Evolutionary conservation across 179 eudicot genomes (phyloP).

Genomic region (Patellifolia procumbens): DNA sequence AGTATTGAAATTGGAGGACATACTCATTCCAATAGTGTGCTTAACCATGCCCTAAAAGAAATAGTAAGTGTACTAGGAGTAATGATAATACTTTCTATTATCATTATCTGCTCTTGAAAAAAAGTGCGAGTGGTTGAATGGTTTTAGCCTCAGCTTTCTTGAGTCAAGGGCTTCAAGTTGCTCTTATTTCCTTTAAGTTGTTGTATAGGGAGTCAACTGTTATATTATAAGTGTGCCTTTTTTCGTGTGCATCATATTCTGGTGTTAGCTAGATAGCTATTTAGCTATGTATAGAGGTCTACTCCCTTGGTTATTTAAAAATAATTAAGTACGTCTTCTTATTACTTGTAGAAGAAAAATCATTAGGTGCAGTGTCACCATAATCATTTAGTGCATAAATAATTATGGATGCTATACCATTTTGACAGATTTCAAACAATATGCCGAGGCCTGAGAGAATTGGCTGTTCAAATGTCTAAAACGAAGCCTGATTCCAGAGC

Average conservation of each 20-base stretch:
- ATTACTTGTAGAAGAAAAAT: too few relatives aligned
- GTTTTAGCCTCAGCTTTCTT: too few relatives aligned
- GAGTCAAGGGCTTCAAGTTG: too few relatives aligned
- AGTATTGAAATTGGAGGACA: too few relatives aligned
- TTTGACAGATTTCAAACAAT: conserved; percentile 66
- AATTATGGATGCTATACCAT: background rate
- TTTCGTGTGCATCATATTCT: background rate
- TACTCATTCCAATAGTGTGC: too few relatives aligned
- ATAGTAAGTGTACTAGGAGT: background rate
- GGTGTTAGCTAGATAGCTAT: too few relatives aligned
- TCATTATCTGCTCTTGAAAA: background rate
- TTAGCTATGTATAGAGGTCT: too few relatives aligned
- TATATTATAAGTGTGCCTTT: background rate
- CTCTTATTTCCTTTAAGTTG: too few relatives aligned
- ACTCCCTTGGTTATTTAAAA: too few relatives aligned
- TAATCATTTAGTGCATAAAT: too few relatives aligned
- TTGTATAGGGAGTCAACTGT: too few relatives aligned
- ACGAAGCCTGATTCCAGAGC: conserved; percentile 50
- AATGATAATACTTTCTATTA: background rate
- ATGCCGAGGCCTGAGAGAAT: conserved; percentile 61
- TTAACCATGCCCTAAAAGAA: background rate
- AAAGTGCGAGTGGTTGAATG: background rate
- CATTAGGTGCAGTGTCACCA: background rate
- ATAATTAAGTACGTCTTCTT: too few relatives aligned
- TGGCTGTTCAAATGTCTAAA: conserved; percentile 54